These are phyloP conservation scores for maize (Zea mays) DNA, from an alignment of 176 grass and related monocot species.

Conservation along the genomic window DNA sequence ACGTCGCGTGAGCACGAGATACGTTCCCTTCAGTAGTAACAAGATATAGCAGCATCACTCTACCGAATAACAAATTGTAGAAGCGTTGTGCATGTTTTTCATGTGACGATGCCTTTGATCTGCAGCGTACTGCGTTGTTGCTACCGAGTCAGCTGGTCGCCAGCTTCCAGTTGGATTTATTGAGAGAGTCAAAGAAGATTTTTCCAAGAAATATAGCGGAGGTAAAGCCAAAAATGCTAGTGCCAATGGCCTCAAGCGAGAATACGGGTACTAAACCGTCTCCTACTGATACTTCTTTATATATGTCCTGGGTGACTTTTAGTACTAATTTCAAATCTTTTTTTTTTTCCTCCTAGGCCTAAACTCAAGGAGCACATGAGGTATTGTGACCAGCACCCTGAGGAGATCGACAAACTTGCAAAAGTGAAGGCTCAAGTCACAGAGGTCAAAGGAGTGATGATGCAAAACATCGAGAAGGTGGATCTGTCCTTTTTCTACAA, in stretches of 20 bases:
- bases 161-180: constrained; percentile 71
- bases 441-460: constrained; percentile 93
- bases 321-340: background rate
- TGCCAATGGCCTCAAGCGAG: constrained; percentile 71
- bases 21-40: background rate
- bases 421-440: constrained; percentile 94
- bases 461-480: constrained; percentile 95
- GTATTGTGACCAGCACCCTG: constrained; percentile 78
- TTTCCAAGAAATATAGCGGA: constrained; percentile 68
- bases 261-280: constrained; percentile 63
- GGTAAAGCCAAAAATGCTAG: constrained; percentile 65
- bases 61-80: background rate
- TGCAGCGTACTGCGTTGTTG: constrained; percentile 88
- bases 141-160: constrained; percentile 69
- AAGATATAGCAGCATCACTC: background rate
- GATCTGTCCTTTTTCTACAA: background rate
- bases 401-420: constrained; percentile 80
- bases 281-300: background rate
- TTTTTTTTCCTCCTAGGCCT: constrained; percentile 37
- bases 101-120: constrained; percentile 9
- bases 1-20: too few relatives aligned
- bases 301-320: background rate
- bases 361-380: constrained; percentile 91
- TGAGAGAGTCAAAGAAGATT: constrained; percentile 89
- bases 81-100: background rate